phyloP scores from a whole-genome alignment of 2,329 filamentous ascomycete species.

The Cladosporium sp. region DNA sequence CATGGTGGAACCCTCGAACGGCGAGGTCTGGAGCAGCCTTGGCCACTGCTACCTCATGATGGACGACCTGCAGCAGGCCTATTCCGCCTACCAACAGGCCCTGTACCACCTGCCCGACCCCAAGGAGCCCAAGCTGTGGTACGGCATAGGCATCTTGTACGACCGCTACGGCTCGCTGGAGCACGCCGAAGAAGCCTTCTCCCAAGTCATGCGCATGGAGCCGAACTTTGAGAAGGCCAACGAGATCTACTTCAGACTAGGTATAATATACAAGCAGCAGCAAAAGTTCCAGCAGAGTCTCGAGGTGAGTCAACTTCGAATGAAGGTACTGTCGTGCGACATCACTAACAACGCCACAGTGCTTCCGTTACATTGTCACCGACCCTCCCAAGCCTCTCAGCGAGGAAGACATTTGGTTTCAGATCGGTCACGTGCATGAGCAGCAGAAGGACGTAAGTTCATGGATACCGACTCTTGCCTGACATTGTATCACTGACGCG shows the following conservation, averaged over 20 bases:
- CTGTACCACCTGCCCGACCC: constrained; percentile 88
- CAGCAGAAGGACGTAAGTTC: constrained; percentile 91
- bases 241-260: constrained; percentile 95
- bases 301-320: constrained; percentile 54
- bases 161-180: constrained; percentile 94
- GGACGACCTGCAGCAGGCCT: constrained; percentile 94
- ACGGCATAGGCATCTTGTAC: constrained; percentile 95
- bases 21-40: constrained; percentile 93
- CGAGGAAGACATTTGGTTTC: constrained; percentile 99
- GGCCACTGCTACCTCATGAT: constrained; percentile 99
- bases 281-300: constrained; percentile 88
- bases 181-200: constrained; percentile 96
- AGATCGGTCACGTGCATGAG: constrained; percentile 97
- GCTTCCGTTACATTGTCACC: constrained; percentile 95
- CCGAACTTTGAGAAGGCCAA: constrained; percentile 98
- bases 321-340: constrained; percentile 10
- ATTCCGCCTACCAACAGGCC: constrained; percentile 92
- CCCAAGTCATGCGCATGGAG: constrained; percentile 97
- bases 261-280: constrained; percentile 99
- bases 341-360: constrained; percentile 49
- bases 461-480: background rate
- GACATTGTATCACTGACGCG: constrained; percentile 22
- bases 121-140: constrained; percentile 98
- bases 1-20: constrained; percentile 81
- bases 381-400: constrained; percentile 88